Conservation (phyloP, 352 stramenopile species). For the Detonula confervacea region DNA sequence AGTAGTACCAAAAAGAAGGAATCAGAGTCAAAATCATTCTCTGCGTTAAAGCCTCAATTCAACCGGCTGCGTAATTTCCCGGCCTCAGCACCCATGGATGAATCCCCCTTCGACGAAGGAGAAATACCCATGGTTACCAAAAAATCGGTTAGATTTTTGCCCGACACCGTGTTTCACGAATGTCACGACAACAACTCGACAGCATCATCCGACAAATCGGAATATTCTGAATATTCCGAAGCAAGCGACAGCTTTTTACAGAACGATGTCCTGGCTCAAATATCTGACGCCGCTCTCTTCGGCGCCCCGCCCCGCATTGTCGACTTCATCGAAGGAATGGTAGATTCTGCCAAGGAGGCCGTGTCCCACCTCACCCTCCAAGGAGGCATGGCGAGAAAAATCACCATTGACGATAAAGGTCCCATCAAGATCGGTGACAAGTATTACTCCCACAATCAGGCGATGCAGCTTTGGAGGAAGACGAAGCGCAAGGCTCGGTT, state of each 20-base stretch:
- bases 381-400: slow-evolving; percentile 1
- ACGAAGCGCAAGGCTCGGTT: slow-evolving; percentile 16
- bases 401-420: slow-evolving; percentile 31
- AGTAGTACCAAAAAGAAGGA: too few species aligned
- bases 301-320: slow-evolving; percentile 20
- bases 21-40: too few species aligned
- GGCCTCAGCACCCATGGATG: too few species aligned
- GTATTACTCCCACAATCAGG: slow-evolving; percentile 45
- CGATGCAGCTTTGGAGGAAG: slow-evolving; percentile 37
- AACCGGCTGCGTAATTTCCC: too few species aligned
- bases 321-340: slow-evolving; percentile 21
- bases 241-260: too few species aligned
- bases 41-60: too few species aligned
- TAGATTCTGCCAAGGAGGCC: slow-evolving; percentile 20
- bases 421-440: slow-evolving; percentile 54
- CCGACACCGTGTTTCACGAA: too few species aligned
- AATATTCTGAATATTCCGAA: neutral
- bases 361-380: neutral
- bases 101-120: too few species aligned
- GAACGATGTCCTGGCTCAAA: slow-evolving; percentile 25
- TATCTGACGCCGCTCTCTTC: slow-evolving; percentile 30
- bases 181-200: too few species aligned
- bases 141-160: too few species aligned
- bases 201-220: neutral
- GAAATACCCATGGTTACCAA: too few species aligned